A percentile compares a stretch with the other conserved stretches of the same genome.
phyloP scores from a whole-genome alignment of 2,329 filamentous ascomycete species.

The Dryadomyces quercivorus region DNA sequence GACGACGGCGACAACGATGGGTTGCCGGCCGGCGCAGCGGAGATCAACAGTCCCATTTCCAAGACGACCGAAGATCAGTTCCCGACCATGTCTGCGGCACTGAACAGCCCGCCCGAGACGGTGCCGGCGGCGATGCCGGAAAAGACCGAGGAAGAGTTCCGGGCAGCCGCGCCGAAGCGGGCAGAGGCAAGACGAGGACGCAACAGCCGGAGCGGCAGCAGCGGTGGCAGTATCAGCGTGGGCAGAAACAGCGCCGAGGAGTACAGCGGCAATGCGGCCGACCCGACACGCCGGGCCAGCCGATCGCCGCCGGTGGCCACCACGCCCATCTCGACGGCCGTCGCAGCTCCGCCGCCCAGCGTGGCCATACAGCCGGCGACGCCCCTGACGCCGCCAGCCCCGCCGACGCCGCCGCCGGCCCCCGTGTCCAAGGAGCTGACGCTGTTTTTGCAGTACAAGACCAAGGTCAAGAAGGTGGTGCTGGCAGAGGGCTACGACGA shows the following conservation, averaged over 20 bases:
- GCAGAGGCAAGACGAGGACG: background rate
- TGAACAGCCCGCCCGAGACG: slow-evolving; percentile 41
- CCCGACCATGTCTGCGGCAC: slow-evolving; percentile 39
- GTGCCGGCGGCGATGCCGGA: slow-evolving; percentile 23
- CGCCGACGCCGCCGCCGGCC: background rate
- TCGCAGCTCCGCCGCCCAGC: background rate
- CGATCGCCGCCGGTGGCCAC: background rate
- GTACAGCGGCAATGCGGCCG: background rate
- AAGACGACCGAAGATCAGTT: slow-evolving; percentile 58
- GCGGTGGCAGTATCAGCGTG: background rate
- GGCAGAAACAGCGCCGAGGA: background rate
- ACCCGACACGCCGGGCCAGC: background rate
- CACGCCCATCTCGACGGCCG: background rate
- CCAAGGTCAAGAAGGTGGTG: slow-evolving; percentile 92
- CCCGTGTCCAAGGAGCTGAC: slow-evolving; percentile 61
- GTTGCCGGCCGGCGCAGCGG: slow-evolving; percentile 1
- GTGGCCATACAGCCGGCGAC: background rate
- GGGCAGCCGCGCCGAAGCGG: slow-evolving; percentile 6
- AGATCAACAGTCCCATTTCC: slow-evolving; percentile 30
- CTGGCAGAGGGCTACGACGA: slow-evolving; percentile 74
- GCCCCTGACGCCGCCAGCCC: no score
- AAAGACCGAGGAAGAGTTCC: slow-evolving; percentile 18
- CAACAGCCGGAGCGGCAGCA: background rate
- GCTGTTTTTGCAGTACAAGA: slow-evolving; percentile 91
- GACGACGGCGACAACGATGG: slow-evolving; percentile 15